Conservation (phyloP, 306 rosid species). For the Lotus japonicus region DNA sequence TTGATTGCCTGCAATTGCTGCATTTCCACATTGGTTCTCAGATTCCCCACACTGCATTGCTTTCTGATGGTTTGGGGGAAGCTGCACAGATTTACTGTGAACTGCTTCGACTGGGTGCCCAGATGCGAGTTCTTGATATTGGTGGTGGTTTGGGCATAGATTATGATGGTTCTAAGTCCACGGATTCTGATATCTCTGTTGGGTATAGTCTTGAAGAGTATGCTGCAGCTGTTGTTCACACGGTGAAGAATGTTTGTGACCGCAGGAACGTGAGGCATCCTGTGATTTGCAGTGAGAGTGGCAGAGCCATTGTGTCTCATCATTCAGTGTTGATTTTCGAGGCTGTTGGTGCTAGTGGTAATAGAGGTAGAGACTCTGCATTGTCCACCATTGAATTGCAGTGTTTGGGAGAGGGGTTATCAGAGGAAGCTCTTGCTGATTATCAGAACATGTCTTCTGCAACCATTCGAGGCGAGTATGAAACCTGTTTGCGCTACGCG, state of each 20-base stretch:
- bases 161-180: conserved; percentile 75
- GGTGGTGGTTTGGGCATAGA: conserved; percentile 94
- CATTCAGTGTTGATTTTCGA: conserved; percentile 75
- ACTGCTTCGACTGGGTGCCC: conserved; percentile 74
- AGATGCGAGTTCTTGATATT: conserved; percentile 69
- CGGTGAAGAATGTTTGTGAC: conserved; percentile 52
- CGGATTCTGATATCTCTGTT: conserved; percentile 65
- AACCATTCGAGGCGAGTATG: conserved; percentile 43
- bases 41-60: conserved; percentile 64
- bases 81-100: conserved; percentile 95
- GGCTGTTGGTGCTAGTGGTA: conserved; percentile 43
- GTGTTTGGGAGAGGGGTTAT: conserved; percentile 49
- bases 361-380: conserved; percentile 26
- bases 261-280: conserved; percentile 61
- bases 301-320: conserved; percentile 74
- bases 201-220: conserved; percentile 67
- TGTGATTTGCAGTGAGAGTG: conserved; percentile 75
- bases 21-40: conserved; percentile 93
- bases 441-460: conserved; percentile 50
- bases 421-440: conserved; percentile 56
- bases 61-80: conserved; percentile 66
- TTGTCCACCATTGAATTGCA: conserved; percentile 42
- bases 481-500: conserved; percentile 47
- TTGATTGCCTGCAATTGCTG: conserved; percentile 73
- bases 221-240: conserved; percentile 67